Evolutionary conservation across 495 filamentous ascomycete species (phyloP), one percentile per base, ranked within the genome.

Genomic region (Hypomontagnella monticulosa): DNA sequence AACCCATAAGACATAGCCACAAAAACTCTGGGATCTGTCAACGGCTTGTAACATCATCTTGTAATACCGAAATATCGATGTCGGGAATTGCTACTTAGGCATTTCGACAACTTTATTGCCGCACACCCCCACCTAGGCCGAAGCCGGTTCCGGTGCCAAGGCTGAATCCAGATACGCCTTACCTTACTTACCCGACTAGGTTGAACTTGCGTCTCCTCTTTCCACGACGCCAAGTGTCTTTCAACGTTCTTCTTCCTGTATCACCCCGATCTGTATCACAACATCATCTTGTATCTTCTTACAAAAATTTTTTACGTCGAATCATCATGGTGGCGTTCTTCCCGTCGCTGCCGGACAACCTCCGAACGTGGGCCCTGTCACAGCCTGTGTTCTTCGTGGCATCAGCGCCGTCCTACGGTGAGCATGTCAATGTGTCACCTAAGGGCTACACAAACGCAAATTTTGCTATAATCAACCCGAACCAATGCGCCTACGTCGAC

Each of bases 371-470:
- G 84, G 77, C 80, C 14, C 67, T 81, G 9, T 50, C 65, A n/a
- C 86, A 88, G 66, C 77, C 75, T 27, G 61, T 85, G 58, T 87
- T 88, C 74, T 87, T 83, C 74, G 80, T 78, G 12, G 83, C 81
- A 23, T 83, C 83, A 20, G 84, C 84, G 6, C 84, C 84, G 12
- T 62, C 82, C 10, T 61, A 62, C 3, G 84, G 84, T 53, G 67
- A 75, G 6, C 84, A 87, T 74, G 48, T 88, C 67, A 86, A 87
- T 63, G 58, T 87, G 42, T 88, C 84, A 1, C 86, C 84, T 18
- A 87, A 87, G 71, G 82, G 82, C 23, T 75, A 82, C 33, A 78
- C 79, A 33, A 64, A 74, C 32, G 57, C 75, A 42, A 84, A 82
- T 1, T 82, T 12, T 41, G 34, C 34, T 32, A 50, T 20, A 20